phyloP scores from a whole-genome alignment of 176 grass and related monocot species.

The Carex pumila region DNA sequence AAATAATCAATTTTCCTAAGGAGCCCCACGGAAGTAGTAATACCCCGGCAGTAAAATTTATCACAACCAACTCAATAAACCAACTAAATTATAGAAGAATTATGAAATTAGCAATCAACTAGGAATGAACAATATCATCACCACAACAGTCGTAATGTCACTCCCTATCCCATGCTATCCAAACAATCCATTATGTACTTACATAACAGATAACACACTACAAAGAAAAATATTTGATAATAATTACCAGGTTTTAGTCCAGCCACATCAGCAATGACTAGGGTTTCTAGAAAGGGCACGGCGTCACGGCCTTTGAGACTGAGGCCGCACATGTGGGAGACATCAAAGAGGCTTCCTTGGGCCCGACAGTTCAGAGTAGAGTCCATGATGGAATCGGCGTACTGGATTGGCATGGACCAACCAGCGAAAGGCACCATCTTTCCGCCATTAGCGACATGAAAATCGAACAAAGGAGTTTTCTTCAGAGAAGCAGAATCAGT shows the following conservation, averaged over 20 bases:
- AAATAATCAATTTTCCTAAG: not conserved
- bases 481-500: conserved; percentile 68
- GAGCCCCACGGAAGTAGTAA: not conserved
- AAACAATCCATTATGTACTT: not conserved
- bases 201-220: not conserved
- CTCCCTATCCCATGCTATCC: not conserved
- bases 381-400: conserved; percentile 98
- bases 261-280: conserved; percentile 80
- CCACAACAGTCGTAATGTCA: not conserved
- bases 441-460: conserved; percentile 74
- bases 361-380: conserved; percentile 92
- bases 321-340: conserved; percentile 96
- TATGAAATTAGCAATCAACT: not conserved
- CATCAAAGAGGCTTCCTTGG: conserved; percentile 80
- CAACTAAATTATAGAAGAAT: not conserved
- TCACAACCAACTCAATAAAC: not conserved
- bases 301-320: conserved; percentile 52
- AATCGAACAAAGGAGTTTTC: conserved; percentile 88
- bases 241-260: conserved; percentile 36
- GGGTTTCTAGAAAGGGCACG: conserved; percentile 72
- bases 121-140: not conserved
- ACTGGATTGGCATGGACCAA: conserved; percentile 99
- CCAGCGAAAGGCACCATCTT: conserved; percentile 99
- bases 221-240: not conserved
- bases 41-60: not conserved